A percentile compares a stretch with the other conserved stretches of the same genome.
Conservation (phyloP, 306 rosid genomes). For the Cucumis melo region DNA sequence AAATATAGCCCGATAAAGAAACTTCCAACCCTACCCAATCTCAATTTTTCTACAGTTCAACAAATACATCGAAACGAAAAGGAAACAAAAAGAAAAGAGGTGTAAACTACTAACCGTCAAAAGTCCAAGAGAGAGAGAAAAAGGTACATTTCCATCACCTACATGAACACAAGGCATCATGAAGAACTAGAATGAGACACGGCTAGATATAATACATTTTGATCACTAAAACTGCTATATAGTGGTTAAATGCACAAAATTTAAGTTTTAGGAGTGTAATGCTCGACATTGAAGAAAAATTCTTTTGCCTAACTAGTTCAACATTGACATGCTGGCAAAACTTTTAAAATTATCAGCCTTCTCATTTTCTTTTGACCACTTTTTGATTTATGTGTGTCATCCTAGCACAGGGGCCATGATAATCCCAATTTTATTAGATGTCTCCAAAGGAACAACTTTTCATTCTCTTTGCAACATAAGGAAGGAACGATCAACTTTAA, state of each 20-base stretch:
- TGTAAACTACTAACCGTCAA: constrained; percentile 54
- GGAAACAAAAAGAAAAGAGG: background rate
- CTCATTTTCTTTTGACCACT: background rate
- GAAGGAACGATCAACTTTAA: background rate
- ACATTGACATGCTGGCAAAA: background rate
- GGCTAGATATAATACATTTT: background rate
- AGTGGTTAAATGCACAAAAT: background rate
- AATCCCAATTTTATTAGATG: too few relatives aligned
- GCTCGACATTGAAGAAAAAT: background rate
- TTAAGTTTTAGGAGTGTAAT: background rate
- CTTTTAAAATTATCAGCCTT: background rate
- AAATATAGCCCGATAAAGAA: background rate
- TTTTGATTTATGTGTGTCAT: too few relatives aligned
- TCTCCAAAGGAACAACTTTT: background rate
- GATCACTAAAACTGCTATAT: background rate
- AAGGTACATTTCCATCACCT: constrained; percentile 85
- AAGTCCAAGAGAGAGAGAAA: constrained; percentile 69
- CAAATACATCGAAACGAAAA: background rate
- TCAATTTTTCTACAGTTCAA: background rate
- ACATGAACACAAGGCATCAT: constrained; percentile 4
- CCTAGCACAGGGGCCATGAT: too few relatives aligned
- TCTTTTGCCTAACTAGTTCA: background rate
- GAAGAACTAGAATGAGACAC: background rate
- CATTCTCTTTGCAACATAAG: background rate
- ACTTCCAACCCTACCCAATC: background rate